phyloP scores from a whole-genome alignment of 1,284 basidiomycete species.

The Tilletia setariae region DNA sequence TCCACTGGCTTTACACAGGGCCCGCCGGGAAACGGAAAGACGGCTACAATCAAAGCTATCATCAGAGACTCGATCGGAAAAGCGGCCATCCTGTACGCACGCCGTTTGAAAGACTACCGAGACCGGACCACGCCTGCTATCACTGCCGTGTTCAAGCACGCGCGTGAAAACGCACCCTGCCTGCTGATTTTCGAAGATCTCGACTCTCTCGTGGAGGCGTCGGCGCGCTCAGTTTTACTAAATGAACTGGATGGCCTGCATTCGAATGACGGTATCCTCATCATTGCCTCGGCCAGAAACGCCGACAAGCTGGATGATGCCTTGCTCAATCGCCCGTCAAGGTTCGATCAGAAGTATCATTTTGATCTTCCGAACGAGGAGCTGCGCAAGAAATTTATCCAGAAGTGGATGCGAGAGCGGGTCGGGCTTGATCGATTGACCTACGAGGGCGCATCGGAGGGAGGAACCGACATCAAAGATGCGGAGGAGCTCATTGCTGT shows the following conservation, averaged over 20 bases:
- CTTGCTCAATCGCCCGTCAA: conserved; percentile 18
- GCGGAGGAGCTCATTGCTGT: background rate
- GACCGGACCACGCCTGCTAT: background rate
- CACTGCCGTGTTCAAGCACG: conserved; percentile 13
- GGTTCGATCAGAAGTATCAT: conserved; percentile 18
- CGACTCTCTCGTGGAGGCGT: conserved; percentile 16
- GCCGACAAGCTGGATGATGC: conserved; percentile 19
- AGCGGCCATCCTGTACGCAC: background rate
- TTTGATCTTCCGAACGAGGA: conserved; percentile 17
- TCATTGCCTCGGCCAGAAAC: conserved; percentile 19
- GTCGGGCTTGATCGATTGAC: background rate
- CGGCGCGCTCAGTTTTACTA: background rate
- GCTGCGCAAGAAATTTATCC: conserved; percentile 11
- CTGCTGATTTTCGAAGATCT: conserved; percentile 22
- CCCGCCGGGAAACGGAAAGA: conserved; percentile 23
- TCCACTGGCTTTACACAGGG: background rate
- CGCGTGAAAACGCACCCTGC: conserved; percentile 17
- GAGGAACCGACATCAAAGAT: background rate
- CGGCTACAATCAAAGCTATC: conserved; percentile 8
- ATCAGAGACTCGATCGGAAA: background rate
- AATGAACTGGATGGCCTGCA: conserved; percentile 20
- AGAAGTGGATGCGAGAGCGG: conserved; percentile 17
- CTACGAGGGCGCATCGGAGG: background rate
- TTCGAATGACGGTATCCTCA: conserved; percentile 19
- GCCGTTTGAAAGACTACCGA: background rate